A percentile compares a stretch with the other conserved stretches of the same genome.
Evolutionary conservation across 192 early-diverging fungal species (phyloP).

Genomic region (Coemansia sp.): DNA sequence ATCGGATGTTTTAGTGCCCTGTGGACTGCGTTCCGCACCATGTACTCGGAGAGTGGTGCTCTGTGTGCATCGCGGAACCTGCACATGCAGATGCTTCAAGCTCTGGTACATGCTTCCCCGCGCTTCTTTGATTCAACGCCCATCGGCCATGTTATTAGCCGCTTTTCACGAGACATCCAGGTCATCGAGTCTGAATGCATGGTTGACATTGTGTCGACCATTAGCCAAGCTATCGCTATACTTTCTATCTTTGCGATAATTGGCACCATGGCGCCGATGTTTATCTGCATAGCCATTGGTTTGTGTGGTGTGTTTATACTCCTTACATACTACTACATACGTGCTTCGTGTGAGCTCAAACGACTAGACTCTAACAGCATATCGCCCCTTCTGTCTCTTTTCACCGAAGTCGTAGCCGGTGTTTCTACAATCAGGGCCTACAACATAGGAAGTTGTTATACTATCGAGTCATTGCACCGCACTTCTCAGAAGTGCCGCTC

Average conservation of each 20-base stretch:
- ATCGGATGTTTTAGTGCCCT: slow-evolving; percentile 52
- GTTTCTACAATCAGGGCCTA: slow-evolving; percentile 80
- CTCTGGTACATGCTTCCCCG: slow-evolving; percentile 66
- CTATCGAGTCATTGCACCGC: slow-evolving; percentile 56
- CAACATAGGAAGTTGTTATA: slow-evolving; percentile 65
- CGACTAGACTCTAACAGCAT: slow-evolving; percentile 74
- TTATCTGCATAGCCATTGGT: slow-evolving; percentile 63
- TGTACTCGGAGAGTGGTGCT: slow-evolving; percentile 53
- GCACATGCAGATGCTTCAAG: slow-evolving; percentile 57
- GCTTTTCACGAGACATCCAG: slow-evolving; percentile 84
- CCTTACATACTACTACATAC: slow-evolving; percentile 69
- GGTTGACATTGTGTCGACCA: slow-evolving; percentile 53
- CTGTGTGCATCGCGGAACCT: slow-evolving; percentile 59
- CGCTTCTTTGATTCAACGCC: slow-evolving; percentile 88
- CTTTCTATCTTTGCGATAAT: slow-evolving; percentile 61
- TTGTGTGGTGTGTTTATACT: slow-evolving; percentile 58
- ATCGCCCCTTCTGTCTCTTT: slow-evolving; percentile 74
- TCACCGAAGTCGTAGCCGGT: slow-evolving; percentile 74
- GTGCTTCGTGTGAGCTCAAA: slow-evolving; percentile 81
- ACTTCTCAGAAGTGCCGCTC: slow-evolving; percentile 78
- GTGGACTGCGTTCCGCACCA: slow-evolving; percentile 39
- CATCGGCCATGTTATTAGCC: slow-evolving; percentile 77
- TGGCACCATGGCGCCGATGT: slow-evolving; percentile 62
- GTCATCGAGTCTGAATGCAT: slow-evolving; percentile 66
- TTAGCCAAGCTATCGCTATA: slow-evolving; percentile 54